Percentiles rank a stretch among this genome's conserved stretches.
Evolutionary conservation across 2,329 filamentous ascomycete species (phyloP).

Genomic region (Beauveria sp.): DNA sequence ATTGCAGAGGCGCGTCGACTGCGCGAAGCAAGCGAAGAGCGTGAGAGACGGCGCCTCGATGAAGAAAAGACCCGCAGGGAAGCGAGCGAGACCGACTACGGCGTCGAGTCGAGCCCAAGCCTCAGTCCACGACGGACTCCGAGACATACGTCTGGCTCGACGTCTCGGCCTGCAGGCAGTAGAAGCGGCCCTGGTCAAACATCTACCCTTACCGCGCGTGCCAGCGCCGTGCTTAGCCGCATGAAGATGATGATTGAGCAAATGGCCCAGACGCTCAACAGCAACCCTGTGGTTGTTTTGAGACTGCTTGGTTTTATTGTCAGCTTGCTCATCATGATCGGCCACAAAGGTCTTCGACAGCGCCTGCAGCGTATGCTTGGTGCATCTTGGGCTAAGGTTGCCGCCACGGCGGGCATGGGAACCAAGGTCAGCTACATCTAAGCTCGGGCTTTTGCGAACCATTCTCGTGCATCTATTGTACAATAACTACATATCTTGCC

Average conservation of each 20-base stretch:
- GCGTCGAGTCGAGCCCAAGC: slow-evolving; percentile 49
- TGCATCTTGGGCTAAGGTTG: slow-evolving; percentile 71
- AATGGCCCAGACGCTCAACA: slow-evolving; percentile 41
- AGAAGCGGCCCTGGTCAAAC: slow-evolving; percentile 20
- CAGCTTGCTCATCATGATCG: slow-evolving; percentile 69
- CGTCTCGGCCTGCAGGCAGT: slow-evolving; percentile 21
- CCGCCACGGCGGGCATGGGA: slow-evolving; percentile 85
- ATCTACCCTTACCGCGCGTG: slow-evolving; percentile 38
- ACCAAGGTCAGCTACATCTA: slow-evolving; percentile 96
- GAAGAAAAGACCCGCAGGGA: slow-evolving; percentile 43
- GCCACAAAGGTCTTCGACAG: slow-evolving; percentile 66
- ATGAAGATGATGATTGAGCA: slow-evolving; percentile 44
- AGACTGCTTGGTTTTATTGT: slow-evolving; percentile 70
- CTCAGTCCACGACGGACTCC: not conserved
- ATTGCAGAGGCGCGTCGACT: slow-evolving; percentile 49
- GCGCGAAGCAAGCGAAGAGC: slow-evolving; percentile 52
- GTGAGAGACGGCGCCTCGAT: slow-evolving; percentile 43
- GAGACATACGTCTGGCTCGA: slow-evolving; percentile 5
- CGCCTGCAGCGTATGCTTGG: slow-evolving; percentile 62
- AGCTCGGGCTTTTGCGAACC: slow-evolving; percentile 15
- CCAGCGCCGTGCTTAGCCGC: slow-evolving; percentile 45
- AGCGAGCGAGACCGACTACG: slow-evolving; percentile 60
- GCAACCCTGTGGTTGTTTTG: slow-evolving; percentile 50
- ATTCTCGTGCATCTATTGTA: slow-evolving; percentile 16
- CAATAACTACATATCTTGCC: slow-evolving; percentile 14